Evolutionary conservation across 306 rosid genomes (phyloP).

Genomic region (Sphenostylis stenocarpa): DNA sequence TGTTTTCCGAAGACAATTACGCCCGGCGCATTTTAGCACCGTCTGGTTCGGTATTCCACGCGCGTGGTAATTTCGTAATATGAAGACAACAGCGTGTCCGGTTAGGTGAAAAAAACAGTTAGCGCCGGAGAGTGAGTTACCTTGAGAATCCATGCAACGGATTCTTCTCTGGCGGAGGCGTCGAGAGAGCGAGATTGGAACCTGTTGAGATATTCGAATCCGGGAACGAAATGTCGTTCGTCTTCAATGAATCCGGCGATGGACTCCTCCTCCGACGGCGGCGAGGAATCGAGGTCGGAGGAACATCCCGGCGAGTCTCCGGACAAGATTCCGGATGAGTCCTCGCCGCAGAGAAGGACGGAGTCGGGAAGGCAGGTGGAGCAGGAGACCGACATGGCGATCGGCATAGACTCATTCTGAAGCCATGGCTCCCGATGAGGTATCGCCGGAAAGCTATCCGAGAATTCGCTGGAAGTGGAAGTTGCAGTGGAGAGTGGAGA

Average conservation of each 20-base stretch:
- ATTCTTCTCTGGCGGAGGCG: slow-evolving; percentile 70
- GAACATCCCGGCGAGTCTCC: slow-evolving; percentile 67
- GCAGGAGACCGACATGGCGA: slow-evolving; percentile 76
- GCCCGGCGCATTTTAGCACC: slow-evolving; percentile 23
- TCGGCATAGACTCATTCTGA: slow-evolving; percentile 52
- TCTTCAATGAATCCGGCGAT: slow-evolving; percentile 79
- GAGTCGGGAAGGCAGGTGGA: slow-evolving; percentile 67
- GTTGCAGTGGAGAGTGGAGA: slow-evolving; percentile 35
- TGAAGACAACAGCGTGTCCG: slow-evolving; percentile 6
- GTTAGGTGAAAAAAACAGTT: not conserved
- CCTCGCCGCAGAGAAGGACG: slow-evolving; percentile 79
- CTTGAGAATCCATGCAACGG: slow-evolving; percentile 99
- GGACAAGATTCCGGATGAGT: slow-evolving; percentile 60
- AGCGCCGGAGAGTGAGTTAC: slow-evolving; percentile 38
- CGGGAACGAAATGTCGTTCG: slow-evolving; percentile 79
- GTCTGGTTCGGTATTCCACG: not conserved
- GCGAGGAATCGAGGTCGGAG: slow-evolving; percentile 54
- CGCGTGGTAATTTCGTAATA: slow-evolving; percentile 48
- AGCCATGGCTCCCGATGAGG: slow-evolving; percentile 37
- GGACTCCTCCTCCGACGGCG: slow-evolving; percentile 56
- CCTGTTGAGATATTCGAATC: slow-evolving; percentile 65
- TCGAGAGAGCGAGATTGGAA: slow-evolving; percentile 64
- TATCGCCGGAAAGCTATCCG: slow-evolving; percentile 37
- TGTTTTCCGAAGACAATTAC: slow-evolving; percentile 9
- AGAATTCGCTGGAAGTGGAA: slow-evolving; percentile 37